These are phyloP conservation scores for Mycena latifolia DNA, from an alignment of 768 basidiomycete species.

Conservation along the genomic window DNA sequence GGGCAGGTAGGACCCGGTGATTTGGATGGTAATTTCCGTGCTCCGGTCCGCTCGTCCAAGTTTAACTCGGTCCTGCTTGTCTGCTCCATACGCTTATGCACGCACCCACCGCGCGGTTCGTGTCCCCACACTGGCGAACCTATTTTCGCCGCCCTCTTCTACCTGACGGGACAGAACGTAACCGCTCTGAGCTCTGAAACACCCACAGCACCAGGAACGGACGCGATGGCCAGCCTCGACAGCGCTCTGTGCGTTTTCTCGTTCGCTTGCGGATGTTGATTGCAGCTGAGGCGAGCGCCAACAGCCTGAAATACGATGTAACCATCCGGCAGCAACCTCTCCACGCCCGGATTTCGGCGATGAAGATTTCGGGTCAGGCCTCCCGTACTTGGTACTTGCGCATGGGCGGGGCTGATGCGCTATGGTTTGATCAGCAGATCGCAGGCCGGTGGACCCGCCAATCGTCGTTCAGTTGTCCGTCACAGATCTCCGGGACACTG, in stretches of 20 bases:
- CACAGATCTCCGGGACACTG: conserved; percentile 26
- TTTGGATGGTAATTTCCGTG: conserved; percentile 18
- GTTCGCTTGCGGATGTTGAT: neutral
- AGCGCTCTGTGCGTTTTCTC: conserved; percentile 12
- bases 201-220: neutral
- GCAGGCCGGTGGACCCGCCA: conserved; percentile 37
- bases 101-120: conserved; percentile 25
- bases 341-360: conserved; percentile 37
- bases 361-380: conserved; percentile 36
- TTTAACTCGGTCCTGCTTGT: conserved; percentile 23
- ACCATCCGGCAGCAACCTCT: conserved; percentile 34
- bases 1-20: conserved; percentile 19
- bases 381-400: neutral
- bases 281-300: neutral
- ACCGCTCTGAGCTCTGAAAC: conserved; percentile 1
- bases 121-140: conserved; percentile 5
- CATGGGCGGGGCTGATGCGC: conserved; percentile 11
- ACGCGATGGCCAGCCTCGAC: conserved; percentile 11
- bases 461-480: conserved; percentile 33
- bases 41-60: conserved; percentile 27
- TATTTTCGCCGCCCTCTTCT: conserved; percentile 26
- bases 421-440: conserved; percentile 32
- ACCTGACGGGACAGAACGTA: neutral
- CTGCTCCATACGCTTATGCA: conserved; percentile 27
- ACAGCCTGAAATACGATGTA: conserved; percentile 28